Evolutionary conservation across 176 grass and related monocot genomes (phyloP).

Genomic region (Avena atlantica): DNA sequence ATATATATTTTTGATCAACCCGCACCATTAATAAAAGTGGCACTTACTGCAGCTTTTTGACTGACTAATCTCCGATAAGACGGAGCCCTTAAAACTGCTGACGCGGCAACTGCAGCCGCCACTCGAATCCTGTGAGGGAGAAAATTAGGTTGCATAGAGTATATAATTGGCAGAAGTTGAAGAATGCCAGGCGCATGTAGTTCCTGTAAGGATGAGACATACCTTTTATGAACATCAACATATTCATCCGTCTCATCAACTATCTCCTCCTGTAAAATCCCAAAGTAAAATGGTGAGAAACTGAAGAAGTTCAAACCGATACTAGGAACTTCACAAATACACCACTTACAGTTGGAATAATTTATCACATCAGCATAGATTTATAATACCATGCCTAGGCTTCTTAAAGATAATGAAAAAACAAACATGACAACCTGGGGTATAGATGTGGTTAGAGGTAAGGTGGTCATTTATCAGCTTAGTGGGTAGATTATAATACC

Average conservation of each 20-base stretch:
- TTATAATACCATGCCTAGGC: constrained; percentile 5
- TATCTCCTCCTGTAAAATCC: constrained; percentile 88
- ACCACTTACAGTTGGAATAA: constrained; percentile 12
- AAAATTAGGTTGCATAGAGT: constrained; percentile 32
- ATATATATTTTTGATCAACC: neutral
- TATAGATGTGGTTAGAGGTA: constrained; percentile 27
- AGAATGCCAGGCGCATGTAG: constrained; percentile 36
- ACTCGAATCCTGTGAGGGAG: constrained; percentile 82
- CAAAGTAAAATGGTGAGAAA: constrained; percentile 5
- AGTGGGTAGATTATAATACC: constrained; percentile 17
- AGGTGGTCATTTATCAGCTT: constrained; percentile 5
- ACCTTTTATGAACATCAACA: constrained; percentile 99
- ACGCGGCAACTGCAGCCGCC: constrained; percentile 87
- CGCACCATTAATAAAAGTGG: constrained; percentile 2
- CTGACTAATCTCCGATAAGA: constrained; percentile 74
- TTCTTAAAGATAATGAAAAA: neutral
- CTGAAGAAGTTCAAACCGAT: neutral
- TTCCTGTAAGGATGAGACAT: constrained; percentile 8
- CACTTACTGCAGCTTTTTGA: constrained; percentile 79
- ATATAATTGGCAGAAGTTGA: constrained; percentile 20
- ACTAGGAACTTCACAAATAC: constrained; percentile 11
- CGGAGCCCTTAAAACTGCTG: constrained; percentile 92
- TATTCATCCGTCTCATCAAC: constrained; percentile 99
- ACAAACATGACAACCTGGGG: neutral
- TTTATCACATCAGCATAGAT: neutral